These are phyloP conservation scores for Cryptococcus neoformans DNA, from an alignment of 1,284 basidiomycete genomes.

Conservation along the genomic window DNA sequence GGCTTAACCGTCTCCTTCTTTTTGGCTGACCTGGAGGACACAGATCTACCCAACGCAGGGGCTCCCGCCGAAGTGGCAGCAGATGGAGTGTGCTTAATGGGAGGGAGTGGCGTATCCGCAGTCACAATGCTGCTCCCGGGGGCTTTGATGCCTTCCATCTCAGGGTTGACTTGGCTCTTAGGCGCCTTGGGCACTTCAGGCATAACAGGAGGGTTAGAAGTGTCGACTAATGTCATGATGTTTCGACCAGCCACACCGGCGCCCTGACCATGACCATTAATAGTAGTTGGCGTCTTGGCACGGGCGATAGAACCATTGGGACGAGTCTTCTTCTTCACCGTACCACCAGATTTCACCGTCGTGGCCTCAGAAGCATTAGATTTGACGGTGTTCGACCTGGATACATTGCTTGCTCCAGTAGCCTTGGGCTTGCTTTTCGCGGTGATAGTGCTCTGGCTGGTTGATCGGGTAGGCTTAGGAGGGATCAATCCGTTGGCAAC, in stretches of 20 bases:
- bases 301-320: constrained; percentile 35
- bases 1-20: constrained; percentile 1
- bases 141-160: constrained; percentile 39
- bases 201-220: constrained; percentile 34
- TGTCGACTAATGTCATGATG: constrained; percentile 41
- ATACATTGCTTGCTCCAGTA: constrained; percentile 5
- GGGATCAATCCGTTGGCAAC: constrained; percentile 37
- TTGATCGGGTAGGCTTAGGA: constrained; percentile 26
- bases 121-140: constrained; percentile 39
- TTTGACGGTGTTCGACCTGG: constrained; percentile 28
- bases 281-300: constrained; percentile 8
- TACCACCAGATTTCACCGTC: constrained; percentile 17
- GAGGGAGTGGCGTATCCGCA: constrained; percentile 3
- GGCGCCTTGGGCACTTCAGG: constrained; percentile 49
- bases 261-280: constrained; percentile 11
- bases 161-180: constrained; percentile 37
- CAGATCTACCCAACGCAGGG: constrained; percentile 13
- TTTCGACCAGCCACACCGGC: constrained; percentile 23
- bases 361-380: constrained; percentile 22
- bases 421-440: constrained; percentile 7
- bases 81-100: neutral
- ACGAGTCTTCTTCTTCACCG: constrained; percentile 24
- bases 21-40: constrained; percentile 24
- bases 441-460: constrained; percentile 35
- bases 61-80: neutral